Evolutionary conservation across 257 asterid species (phyloP).

Genomic region (Solanum peruvianum): DNA sequence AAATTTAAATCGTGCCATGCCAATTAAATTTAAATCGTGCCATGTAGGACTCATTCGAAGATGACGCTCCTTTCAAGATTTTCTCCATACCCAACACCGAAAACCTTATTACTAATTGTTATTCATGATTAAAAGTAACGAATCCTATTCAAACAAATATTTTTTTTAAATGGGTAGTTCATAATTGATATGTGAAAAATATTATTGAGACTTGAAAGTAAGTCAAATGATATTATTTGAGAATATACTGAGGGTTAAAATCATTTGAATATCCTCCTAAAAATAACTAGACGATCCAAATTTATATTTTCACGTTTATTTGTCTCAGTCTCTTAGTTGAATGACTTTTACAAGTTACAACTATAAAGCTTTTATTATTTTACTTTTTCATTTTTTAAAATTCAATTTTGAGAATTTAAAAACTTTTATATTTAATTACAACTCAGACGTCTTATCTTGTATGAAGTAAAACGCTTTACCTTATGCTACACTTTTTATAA

Average conservation of each 20-base stretch:
- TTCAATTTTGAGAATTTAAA: no score
- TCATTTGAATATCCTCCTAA: neutral
- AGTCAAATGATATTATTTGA: neutral
- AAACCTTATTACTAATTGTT: neutral
- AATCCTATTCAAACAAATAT: neutral
- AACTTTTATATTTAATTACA: no score
- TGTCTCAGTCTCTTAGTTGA: neutral
- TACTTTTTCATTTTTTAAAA: no score
- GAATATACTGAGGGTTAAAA: neutral
- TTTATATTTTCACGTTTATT: no score
- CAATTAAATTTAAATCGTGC: no score
- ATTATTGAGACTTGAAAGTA: neutral
- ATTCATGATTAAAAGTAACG: neutral
- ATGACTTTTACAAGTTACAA: neutral
- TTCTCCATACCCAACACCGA: neutral
- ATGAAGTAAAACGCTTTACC: neutral
- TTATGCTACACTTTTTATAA: neutral
- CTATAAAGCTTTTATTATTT: no score
- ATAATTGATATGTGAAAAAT: neutral
- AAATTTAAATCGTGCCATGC: no score
- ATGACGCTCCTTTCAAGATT: no score
- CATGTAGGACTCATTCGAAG: no score
- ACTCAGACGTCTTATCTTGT: neutral
- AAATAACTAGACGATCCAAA: neutral
- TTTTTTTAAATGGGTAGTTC: neutral